Conservation (phyloP, 495 filamentous ascomycete genomes). For the Beverwykella pulmonaria region DNA sequence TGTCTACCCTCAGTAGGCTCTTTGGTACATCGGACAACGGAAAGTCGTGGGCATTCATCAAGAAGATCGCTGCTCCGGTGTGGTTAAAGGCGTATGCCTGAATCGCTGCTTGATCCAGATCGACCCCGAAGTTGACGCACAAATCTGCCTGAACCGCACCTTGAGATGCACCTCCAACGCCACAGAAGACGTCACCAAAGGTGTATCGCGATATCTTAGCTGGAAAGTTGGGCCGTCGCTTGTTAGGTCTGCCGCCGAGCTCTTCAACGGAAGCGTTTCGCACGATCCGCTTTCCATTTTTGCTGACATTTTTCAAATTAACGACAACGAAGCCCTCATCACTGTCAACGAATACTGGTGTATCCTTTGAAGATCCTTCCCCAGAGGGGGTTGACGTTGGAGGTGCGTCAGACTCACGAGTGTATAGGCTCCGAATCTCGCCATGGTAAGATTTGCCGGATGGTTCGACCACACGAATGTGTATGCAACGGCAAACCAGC, state of each 20-base stretch:
- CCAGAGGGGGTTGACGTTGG: background rate
- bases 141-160: constrained; percentile 69
- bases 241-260: background rate
- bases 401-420: background rate
- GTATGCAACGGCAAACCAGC: constrained; percentile 38
- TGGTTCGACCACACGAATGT: constrained; percentile 23
- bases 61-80: constrained; percentile 47
- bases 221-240: background rate
- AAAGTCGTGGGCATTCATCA: constrained; percentile 56
- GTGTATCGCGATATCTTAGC: constrained; percentile 52
- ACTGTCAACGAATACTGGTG: background rate
- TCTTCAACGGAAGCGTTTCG: background rate
- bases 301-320: background rate
- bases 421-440: constrained; percentile 6
- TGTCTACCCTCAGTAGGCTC: constrained; percentile 56
- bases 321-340: background rate
- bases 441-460: constrained; percentile 26
- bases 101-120: constrained; percentile 59
- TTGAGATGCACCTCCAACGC: constrained; percentile 73
- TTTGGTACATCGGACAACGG: constrained; percentile 11
- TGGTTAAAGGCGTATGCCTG: constrained; percentile 63
- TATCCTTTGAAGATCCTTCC: background rate
- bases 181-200: constrained; percentile 73
- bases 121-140: constrained; percentile 62
- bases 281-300: background rate